These are phyloP conservation scores for Xylariaceae sp. DNA, from an alignment of 2,329 filamentous ascomycete species.

Conservation along the genomic window DNA sequence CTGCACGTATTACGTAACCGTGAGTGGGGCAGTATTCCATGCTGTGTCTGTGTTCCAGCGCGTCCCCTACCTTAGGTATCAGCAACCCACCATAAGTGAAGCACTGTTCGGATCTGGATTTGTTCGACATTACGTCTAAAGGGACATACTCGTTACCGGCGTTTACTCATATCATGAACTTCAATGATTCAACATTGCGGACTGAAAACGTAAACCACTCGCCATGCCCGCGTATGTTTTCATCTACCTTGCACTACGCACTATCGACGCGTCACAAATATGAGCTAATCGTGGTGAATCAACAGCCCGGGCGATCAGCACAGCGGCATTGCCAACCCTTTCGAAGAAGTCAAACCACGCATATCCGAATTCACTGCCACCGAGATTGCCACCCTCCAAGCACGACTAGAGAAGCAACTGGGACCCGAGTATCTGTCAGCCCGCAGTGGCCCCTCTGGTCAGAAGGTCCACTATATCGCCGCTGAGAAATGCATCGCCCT, in stretches of 20 bases:
- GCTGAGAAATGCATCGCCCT: conserved; percentile 93
- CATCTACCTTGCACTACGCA: not conserved
- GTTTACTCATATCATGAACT: not conserved
- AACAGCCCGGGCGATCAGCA: conserved; percentile 74
- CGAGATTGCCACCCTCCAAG: conserved; percentile 87
- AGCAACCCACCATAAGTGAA: no score
- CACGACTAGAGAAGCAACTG: conserved; percentile 87
- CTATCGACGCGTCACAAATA: conserved; percentile 25
- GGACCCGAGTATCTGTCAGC: conserved; percentile 96
- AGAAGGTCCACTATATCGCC: conserved; percentile 91
- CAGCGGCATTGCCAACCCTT: conserved; percentile 74
- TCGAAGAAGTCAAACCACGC: conserved; percentile 72
- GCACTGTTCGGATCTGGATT: conserved; percentile 1
- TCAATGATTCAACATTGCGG: conserved; percentile 11
- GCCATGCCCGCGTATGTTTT: conserved; percentile 42
- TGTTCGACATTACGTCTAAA: conserved; percentile 4
- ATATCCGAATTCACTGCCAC: conserved; percentile 85
- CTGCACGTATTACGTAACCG: conserved; percentile 30
- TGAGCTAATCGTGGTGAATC: conserved; percentile 22
- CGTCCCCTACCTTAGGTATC: not conserved
- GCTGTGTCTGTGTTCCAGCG: conserved; percentile 3
- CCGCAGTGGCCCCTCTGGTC: conserved; percentile 80
- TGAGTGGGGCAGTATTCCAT: conserved; percentile 8
- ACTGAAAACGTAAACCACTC: conserved; percentile 10
- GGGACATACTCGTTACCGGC: not conserved